A percentile compares a stretch with the other conserved stretches of the same genome.
Conservation (phyloP, 768 basidiomycete species). For the Hirschioporus abietinus region DNA sequence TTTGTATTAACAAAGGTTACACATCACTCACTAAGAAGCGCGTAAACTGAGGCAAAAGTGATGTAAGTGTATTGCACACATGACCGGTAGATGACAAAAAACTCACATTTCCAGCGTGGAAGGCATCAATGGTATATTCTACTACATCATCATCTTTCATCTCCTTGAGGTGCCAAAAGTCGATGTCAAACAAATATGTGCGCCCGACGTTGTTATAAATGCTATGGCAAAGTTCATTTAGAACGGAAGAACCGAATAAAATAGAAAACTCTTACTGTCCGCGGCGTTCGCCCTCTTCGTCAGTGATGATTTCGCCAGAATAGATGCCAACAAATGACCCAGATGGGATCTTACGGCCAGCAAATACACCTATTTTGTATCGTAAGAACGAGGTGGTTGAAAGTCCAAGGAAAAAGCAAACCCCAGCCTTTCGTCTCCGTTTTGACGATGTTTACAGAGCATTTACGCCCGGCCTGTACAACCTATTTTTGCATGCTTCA, state of each 20-base stretch:
- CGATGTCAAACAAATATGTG: conserved; percentile 80
- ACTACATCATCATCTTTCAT: conserved; percentile 27
- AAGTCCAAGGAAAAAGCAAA: conserved; percentile 24
- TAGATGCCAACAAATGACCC: conserved; percentile 82
- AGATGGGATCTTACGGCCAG: conserved; percentile 56
- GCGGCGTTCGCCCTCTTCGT: conserved; percentile 58
- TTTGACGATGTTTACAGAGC: conserved; percentile 57
- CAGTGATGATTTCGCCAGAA: conserved; percentile 74
- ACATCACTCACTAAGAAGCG: conserved; percentile 64
- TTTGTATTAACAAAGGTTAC: neutral
- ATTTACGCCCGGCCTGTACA: conserved; percentile 73
- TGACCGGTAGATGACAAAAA: neutral
- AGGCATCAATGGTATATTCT: conserved; percentile 75
- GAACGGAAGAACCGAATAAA: neutral
- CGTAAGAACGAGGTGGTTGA: conserved; percentile 3
- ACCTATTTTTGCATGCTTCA: conserved; percentile 43
- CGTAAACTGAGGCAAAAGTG: conserved; percentile 59
- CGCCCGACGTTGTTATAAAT: conserved; percentile 69
- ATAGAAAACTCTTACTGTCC: conserved; percentile 46
- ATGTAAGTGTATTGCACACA: neutral
- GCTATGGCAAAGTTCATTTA: conserved; percentile 28
- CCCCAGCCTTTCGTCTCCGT: conserved; percentile 86
- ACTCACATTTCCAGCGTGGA: conserved; percentile 80
- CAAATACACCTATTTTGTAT: conserved; percentile 57
- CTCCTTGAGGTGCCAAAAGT: conserved; percentile 60